Conservation (phyloP, 495 filamentous ascomycete genomes). For the Penicillium cosmopolitanum region DNA sequence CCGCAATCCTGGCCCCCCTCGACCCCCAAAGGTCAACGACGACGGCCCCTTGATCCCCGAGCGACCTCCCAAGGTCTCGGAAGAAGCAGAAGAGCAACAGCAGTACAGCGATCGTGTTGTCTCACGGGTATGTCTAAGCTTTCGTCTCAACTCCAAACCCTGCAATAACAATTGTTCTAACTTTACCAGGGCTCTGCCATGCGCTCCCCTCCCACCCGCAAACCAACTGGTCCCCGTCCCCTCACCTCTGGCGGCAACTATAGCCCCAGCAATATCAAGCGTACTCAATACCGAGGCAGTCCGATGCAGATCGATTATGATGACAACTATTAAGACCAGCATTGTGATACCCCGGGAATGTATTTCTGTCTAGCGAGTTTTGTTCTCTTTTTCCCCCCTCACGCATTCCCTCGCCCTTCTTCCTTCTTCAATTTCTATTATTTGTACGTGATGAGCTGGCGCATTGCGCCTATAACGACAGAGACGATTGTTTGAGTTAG, state of each 20-base stretch:
- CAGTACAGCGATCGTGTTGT: slow-evolving; percentile 48
- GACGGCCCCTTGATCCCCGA: slow-evolving; percentile 56
- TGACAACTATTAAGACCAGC: slow-evolving; percentile 38
- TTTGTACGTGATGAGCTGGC: slow-evolving; percentile 6
- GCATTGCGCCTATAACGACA: slow-evolving; percentile 5
- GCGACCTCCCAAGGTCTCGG: slow-evolving; percentile 47
- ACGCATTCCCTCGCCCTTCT: not conserved
- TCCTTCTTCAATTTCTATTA: slow-evolving; percentile 6
- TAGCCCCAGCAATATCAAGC: slow-evolving; percentile 50
- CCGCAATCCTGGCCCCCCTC: slow-evolving; percentile 43
- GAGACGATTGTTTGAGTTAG: slow-evolving; percentile 2
- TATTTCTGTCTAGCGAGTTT: slow-evolving; percentile 25
- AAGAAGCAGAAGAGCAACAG: slow-evolving; percentile 36
- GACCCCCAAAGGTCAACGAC: slow-evolving; percentile 57
- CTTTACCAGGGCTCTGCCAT: slow-evolving; percentile 41
- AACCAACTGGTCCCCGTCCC: slow-evolving; percentile 59
- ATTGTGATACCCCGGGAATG: slow-evolving; percentile 32
- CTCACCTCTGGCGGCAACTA: slow-evolving; percentile 50
- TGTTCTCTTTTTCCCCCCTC: slow-evolving; percentile 11
- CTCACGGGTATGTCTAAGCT: slow-evolving; percentile 40
- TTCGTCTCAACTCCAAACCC: not conserved
- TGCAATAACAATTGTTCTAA: slow-evolving; percentile 1
- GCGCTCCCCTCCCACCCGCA: slow-evolving; percentile 52
- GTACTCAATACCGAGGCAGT: slow-evolving; percentile 50
- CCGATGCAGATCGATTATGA: slow-evolving; percentile 53